Evolutionary conservation across 495 filamentous ascomycete genomes (phyloP).

Genomic region (Parmelia sp.): DNA sequence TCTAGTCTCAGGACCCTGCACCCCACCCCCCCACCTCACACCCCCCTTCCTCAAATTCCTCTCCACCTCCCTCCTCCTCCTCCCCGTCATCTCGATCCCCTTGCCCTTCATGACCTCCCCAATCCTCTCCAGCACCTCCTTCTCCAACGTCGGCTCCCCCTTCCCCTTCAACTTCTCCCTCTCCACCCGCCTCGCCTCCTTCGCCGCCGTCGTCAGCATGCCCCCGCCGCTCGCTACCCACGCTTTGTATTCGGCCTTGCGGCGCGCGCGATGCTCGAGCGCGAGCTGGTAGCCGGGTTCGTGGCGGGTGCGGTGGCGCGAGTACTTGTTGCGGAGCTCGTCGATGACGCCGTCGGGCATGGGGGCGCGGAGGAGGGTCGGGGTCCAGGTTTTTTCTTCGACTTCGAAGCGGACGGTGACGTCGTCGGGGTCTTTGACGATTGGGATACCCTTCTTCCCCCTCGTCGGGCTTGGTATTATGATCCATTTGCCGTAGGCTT

Average conservation of each 20-base stretch:
- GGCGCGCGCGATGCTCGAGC: constrained; percentile 47
- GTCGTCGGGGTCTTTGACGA: constrained; percentile 43
- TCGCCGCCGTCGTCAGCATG: constrained; percentile 26
- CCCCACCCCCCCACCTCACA: constrained; percentile 29
- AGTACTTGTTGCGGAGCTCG: constrained; percentile 82
- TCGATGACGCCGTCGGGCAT: constrained; percentile 75
- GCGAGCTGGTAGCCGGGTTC: constrained; percentile 57
- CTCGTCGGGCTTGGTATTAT: constrained; percentile 56
- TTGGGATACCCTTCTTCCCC: constrained; percentile 27
- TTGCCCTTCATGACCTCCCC: constrained; percentile 36
- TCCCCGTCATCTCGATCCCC: constrained; percentile 38
- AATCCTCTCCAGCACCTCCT: constrained; percentile 25
- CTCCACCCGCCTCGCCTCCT: constrained; percentile 2
- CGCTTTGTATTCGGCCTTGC: constrained; percentile 41
- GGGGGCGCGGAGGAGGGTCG: constrained; percentile 66
- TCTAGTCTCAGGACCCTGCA: background rate
- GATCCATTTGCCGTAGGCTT: constrained; percentile 25
- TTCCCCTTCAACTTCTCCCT: background rate
- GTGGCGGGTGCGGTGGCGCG: constrained; percentile 74
- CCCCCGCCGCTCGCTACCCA: constrained; percentile 37
- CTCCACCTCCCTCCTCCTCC: constrained; percentile 31
- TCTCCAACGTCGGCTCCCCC: constrained; percentile 30
- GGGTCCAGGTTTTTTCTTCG: constrained; percentile 67
- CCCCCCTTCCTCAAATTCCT: constrained; percentile 36
- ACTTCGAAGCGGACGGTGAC: constrained; percentile 75